phyloP scores from a whole-genome alignment of 441 rosid genomes.

The Pelargonium fulgidum region DNA sequence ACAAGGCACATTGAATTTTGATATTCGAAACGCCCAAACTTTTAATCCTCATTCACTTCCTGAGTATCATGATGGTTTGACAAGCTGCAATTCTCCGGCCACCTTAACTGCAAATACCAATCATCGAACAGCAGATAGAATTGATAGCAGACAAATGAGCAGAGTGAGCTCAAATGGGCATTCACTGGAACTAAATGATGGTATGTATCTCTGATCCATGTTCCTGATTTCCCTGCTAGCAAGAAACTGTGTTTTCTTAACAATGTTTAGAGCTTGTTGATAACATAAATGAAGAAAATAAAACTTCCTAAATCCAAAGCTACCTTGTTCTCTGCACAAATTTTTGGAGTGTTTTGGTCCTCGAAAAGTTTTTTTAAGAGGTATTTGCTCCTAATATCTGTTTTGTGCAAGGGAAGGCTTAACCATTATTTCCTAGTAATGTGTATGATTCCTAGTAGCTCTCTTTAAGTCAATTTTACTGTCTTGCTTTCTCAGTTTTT shows the following conservation, averaged over 20 bases:
- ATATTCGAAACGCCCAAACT: slow-evolving; percentile 27
- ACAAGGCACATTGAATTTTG: slow-evolving; percentile 31
- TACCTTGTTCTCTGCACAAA: not conserved
- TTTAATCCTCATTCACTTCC: slow-evolving; percentile 46
- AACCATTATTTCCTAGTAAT: not conserved
- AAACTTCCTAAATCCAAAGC: not conserved
- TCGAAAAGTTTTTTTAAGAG: not conserved
- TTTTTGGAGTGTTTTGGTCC: not conserved
- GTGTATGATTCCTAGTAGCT: not conserved
- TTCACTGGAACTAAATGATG: slow-evolving; percentile 34
- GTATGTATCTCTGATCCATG: not conserved
- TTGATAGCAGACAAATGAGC: slow-evolving; percentile 28
- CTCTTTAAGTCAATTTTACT: slow-evolving; percentile 13
- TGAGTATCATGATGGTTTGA: slow-evolving; percentile 44
- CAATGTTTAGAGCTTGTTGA: not conserved
- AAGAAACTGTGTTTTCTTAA: not conserved
- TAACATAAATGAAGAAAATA: not conserved
- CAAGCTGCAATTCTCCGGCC: slow-evolving; percentile 31
- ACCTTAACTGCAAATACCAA: slow-evolving; percentile 28
- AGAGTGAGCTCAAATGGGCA: slow-evolving; percentile 31
- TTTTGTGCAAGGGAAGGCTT: not conserved
- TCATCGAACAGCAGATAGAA: slow-evolving; percentile 34
- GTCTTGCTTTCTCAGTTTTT: slow-evolving; percentile 36
- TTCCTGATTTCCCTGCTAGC: not conserved
- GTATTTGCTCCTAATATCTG: not conserved